Percentiles rank a stretch among this genome's conserved stretches.
These are phyloP conservation scores for Cerrena zonata DNA, from an alignment of 1,284 basidiomycete genomes.

Conservation along the genomic window DNA sequence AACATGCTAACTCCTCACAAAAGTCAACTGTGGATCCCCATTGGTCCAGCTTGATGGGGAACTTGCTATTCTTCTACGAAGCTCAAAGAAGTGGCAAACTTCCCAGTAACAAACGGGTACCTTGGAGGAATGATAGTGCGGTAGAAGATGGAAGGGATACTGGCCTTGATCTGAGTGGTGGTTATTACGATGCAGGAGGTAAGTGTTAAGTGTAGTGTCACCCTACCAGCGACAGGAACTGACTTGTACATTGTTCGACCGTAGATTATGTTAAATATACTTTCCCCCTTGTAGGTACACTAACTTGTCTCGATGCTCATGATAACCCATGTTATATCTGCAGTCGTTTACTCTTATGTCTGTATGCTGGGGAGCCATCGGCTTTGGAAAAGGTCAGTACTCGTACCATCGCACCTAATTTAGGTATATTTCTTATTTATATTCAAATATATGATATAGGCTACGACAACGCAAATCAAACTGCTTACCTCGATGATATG, in stretches of 20 bases:
- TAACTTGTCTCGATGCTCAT: neutral
- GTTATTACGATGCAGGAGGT: constrained; percentile 90
- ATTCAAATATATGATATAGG: constrained; percentile 37
- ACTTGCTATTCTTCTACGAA: constrained; percentile 85
- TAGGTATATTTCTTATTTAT: neutral
- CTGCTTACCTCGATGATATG: constrained; percentile 81
- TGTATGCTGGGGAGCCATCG: constrained; percentile 81
- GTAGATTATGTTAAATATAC: constrained; percentile 84
- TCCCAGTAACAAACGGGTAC: constrained; percentile 64
- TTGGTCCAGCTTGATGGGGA: constrained; percentile 77
- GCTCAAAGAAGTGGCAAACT: constrained; percentile 81
- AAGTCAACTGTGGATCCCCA: constrained; percentile 58
- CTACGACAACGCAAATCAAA: constrained; percentile 79
- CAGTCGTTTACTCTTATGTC: constrained; percentile 77
- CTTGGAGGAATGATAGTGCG: constrained; percentile 82
- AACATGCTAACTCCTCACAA: constrained; percentile 37
- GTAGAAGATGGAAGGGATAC: constrained; percentile 73
- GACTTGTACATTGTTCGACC: neutral
- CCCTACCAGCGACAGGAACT: neutral
- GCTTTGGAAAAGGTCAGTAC: constrained; percentile 64
- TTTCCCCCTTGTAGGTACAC: constrained; percentile 59
- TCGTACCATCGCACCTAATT: neutral
- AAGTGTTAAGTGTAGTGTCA: constrained; percentile 11
- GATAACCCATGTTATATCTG: constrained; percentile 2
- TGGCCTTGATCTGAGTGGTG: constrained; percentile 73